phyloP scores from a whole-genome alignment of 1,284 basidiomycete species.

The Tilletia setariae region DNA sequence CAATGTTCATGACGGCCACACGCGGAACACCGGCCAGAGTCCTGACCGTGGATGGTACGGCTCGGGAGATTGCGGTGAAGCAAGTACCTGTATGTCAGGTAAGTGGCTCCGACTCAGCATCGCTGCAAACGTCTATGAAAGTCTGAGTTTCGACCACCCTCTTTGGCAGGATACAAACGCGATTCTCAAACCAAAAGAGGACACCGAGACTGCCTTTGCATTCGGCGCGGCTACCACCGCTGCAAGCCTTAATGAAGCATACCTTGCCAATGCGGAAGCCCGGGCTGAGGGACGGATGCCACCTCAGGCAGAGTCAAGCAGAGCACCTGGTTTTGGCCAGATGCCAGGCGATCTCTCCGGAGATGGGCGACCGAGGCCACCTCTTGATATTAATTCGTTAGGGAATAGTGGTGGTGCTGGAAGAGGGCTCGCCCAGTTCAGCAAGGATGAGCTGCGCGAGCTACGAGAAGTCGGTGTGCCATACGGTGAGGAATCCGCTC shows the following conservation, averaged over 20 bases:
- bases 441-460: slow-evolving; percentile 10
- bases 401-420: not conserved
- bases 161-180: not conserved
- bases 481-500: not conserved
- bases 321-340: not conserved
- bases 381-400: not conserved
- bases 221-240: not conserved
- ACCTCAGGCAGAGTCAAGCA: not conserved
- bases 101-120: not conserved
- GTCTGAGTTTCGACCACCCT: not conserved
- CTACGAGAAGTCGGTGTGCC: slow-evolving; percentile 5
- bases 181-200: not conserved
- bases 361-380: not conserved
- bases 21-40: slow-evolving; percentile 39
- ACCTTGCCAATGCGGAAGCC: not conserved
- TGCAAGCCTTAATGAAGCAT: not conserved
- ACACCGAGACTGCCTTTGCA: slow-evolving; percentile 7
- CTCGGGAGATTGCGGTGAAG: not conserved
- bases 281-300: not conserved
- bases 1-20: slow-evolving; percentile 20
- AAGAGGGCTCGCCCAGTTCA: not conserved
- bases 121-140: not conserved
- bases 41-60: not conserved
- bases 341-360: not conserved
- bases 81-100: slow-evolving; percentile 2